These are phyloP conservation scores for Aspergillus eucalypticola DNA, from an alignment of 2,329 filamentous ascomycete species.

Conservation along the genomic window DNA sequence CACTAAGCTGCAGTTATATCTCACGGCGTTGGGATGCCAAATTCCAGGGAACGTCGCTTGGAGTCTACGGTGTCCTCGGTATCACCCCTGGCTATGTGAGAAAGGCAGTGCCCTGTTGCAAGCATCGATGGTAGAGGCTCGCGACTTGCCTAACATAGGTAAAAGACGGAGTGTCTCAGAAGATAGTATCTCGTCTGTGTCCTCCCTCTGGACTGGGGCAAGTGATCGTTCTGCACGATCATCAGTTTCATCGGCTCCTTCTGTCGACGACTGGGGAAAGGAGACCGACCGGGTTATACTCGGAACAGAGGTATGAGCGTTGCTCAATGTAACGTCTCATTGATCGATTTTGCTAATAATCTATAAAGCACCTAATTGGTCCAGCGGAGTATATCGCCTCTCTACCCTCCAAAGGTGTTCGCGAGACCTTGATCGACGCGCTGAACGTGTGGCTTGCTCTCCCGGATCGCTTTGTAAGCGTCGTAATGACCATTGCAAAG, in stretches of 20 bases:
- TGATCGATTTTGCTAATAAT: not conserved
- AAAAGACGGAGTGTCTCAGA: not conserved
- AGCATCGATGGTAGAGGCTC: not conserved
- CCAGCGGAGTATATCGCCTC: constrained; percentile 31
- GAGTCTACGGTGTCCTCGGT: constrained; percentile 21
- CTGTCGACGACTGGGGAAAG: not conserved
- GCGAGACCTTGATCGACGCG: constrained; percentile 39
- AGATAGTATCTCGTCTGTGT: not conserved
- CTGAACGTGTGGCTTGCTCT: constrained; percentile 43
- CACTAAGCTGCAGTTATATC: constrained; percentile 8
- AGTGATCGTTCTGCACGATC: not conserved
- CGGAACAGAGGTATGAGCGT: not conserved
- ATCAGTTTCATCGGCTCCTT: not conserved
- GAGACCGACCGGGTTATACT: not conserved
- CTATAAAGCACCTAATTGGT: constrained; percentile 2
- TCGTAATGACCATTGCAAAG: constrained; percentile 37
- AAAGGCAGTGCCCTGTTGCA: constrained; percentile 4
- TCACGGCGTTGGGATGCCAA: constrained; percentile 15
- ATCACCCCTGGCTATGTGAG: constrained; percentile 14
- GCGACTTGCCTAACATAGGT: not conserved
- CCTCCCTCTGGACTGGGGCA: not conserved
- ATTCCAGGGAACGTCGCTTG: constrained; percentile 21
- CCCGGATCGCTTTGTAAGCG: constrained; percentile 31
- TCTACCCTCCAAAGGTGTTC: constrained; percentile 42
- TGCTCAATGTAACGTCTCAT: not conserved